Base-by-base conservation (phyloP, 768 basidiomycete species). In the Termitomyces heimii region DNA sequence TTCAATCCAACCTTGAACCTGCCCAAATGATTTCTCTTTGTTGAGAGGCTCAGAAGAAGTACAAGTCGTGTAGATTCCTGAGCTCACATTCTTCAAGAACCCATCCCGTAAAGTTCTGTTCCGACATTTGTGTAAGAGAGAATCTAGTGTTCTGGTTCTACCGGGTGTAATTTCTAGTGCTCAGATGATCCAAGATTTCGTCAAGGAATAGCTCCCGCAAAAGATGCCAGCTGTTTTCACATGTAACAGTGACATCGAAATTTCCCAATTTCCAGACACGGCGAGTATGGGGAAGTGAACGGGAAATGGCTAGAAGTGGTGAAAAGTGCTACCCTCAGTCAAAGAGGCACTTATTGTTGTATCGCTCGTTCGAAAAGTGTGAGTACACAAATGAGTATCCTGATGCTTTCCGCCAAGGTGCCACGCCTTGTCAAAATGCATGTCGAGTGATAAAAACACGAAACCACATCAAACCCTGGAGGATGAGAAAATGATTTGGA, bases 111-210 rank as follows among this genome's bases (percentile, higher is more conserved):
- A 14, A 18, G 7, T 50, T 29, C 14, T 43, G 12, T n/a, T 24
- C n/a, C 12, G 20, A 29, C 12, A n/a, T 4, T 18, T 28, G 10
- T 18, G 14, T 9, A 32, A 29, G 35, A 43, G 43, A 22, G 46
- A n/a, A 34, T 37, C 47, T 32, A 52, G 54, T 53, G 50, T 53
- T 28, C 56, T 46, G 35, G 45, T 32, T 61, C 57, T 61, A 24
- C 16, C 16, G 26, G 40, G 48, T 53, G 42, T 40, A 29, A n/a
- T n/a, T 39, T 29, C 40, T 44, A 4, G 7, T 51, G 54, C 57
- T 53, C 52, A 59, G 45, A 59, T 61, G 60, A 61, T 53, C 47
- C 43, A 42, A 4, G 14, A 37, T 37, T 37, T 37, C 34, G 44
- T 26, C 22, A 22, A 44, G 28, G 48, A 56, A 47, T 40, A 53